Evolutionary conservation across 2,329 filamentous ascomycete species (phyloP).

Genomic region (Tolypocladium ophioglossoides): DNA sequence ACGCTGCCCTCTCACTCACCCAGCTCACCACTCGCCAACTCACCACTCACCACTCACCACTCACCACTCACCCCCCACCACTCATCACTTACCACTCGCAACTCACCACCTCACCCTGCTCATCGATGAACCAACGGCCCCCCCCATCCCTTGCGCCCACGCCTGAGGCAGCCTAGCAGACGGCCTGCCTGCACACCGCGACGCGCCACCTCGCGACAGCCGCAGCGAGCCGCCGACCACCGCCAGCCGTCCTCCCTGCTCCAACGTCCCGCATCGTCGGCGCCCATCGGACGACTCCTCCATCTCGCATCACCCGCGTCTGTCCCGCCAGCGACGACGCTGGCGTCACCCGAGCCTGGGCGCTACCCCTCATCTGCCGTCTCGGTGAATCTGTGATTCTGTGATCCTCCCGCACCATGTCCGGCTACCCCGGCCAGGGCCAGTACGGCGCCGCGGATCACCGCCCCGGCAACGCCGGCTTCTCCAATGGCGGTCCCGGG

Average conservation of each 20-base stretch:
- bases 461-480: constrained; percentile 17
- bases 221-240: background rate
- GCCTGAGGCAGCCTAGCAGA: background rate
- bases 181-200: background rate
- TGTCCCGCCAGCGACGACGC: background rate
- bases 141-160: background rate
- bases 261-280: too few species aligned
- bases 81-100: too few species aligned
- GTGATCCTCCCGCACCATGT: constrained; percentile 16
- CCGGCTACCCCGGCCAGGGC: constrained; percentile 30
- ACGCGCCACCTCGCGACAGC: background rate
- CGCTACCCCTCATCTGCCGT: background rate
- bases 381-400: too few species aligned
- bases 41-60: too few species aligned
- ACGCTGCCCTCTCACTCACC: too few species aligned
- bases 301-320: background rate
- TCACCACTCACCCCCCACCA: too few species aligned
- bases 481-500: constrained; percentile 11
- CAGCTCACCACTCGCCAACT: background rate
- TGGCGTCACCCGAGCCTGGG: background rate
- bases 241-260: too few species aligned
- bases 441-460: constrained; percentile 23
- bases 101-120: background rate
- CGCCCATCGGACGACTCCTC: background rate
- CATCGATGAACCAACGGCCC: background rate